Base-by-base conservation (phyloP, 2,329 filamentous ascomycete genomes). In the Atkinsonella hypoxylon region DNA sequence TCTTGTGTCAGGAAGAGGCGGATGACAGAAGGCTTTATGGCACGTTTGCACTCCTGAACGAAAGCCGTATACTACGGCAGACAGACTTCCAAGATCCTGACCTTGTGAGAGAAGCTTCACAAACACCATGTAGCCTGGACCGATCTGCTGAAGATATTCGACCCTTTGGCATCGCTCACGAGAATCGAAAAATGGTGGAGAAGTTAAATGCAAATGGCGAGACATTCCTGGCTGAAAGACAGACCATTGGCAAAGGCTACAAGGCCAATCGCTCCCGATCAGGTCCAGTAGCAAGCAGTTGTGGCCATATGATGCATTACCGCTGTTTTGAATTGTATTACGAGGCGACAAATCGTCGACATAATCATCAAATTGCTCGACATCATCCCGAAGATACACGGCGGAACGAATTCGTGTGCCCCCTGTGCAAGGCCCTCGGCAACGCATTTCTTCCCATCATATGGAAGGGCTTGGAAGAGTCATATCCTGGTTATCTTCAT, bases 291-390 rank as follows among this genome's bases (percentile, higher is more conserved):
- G 87, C 90, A 11, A 87, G 87, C 36, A 89, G 91, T 10, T 98
- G 93, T 66, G 93, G 93, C 2, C 93, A 98, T 65, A 94, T 98
- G 61, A 98, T 98, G 93, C 93, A 98, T 66, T 97, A 87, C 64
- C 82, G 80, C 58, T 98, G 93, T 68, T 98, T 98, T 63, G 89
- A 96, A 61, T 80, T 86, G 40, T 98, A 97, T 62, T 85, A 88
- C 56, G 81, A 87, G 44, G 89, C 91, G 4, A 95, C 89, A 0
- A 76, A 83, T 49, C 79, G 90, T 53, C 81, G 93, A 39, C 94
- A 98, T 63, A 80, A 79, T 18, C 88, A 93, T 60, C 93, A 98
- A 64, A 95, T 98, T 65, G 90, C 93, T 8, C 80, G 93, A 13
- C 88, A 95, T 59, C 93, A 97, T 59, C 93, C 93, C 0, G 94